These are phyloP conservation scores for Leccinum fibrillosum DNA, from an alignment of 768 basidiomycete species.

Conservation along the genomic window DNA sequence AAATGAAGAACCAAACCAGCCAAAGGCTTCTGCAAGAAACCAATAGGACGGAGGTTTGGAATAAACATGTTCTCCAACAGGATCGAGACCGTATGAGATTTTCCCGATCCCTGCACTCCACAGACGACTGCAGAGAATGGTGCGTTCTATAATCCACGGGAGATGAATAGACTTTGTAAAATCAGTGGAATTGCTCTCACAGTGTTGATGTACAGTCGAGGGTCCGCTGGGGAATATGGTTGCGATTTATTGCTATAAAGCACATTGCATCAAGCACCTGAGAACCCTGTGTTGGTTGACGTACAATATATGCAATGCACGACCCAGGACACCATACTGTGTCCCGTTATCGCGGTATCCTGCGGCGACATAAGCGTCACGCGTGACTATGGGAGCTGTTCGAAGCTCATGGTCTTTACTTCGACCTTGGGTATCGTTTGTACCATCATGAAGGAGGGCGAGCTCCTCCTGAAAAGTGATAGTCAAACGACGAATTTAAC, in stretches of 20 bases:
- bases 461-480: slow-evolving; percentile 27
- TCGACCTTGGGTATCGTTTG: slow-evolving; percentile 16
- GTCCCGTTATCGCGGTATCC: slow-evolving; percentile 33
- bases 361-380: slow-evolving; percentile 43
- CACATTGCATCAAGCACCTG: background rate
- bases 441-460: slow-evolving; percentile 27
- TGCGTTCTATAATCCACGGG: slow-evolving; percentile 46
- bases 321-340: slow-evolving; percentile 66
- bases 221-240: slow-evolving; percentile 38
- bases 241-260: slow-evolving; percentile 27
- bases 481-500: background rate
- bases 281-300: slow-evolving; percentile 5
- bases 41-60: slow-evolving; percentile 45
- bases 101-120: slow-evolving; percentile 75
- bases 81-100: slow-evolving; percentile 68
- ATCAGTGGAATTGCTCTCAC: slow-evolving; percentile 32
- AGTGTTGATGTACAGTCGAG: slow-evolving; percentile 65
- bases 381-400: slow-evolving; percentile 52
- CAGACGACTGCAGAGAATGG: slow-evolving; percentile 76
- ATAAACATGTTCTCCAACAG: slow-evolving; percentile 71
- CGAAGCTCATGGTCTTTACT: slow-evolving; percentile 32
- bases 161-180: background rate
- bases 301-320: slow-evolving; percentile 44
- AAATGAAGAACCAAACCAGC: slow-evolving; percentile 67
- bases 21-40: slow-evolving; percentile 51